A percentile compares a stretch with the other conserved stretches of the same genome.
These are phyloP conservation scores for Malassezia restricta DNA, from an alignment of 1,284 basidiomycete genomes.

Conservation along the genomic window DNA sequence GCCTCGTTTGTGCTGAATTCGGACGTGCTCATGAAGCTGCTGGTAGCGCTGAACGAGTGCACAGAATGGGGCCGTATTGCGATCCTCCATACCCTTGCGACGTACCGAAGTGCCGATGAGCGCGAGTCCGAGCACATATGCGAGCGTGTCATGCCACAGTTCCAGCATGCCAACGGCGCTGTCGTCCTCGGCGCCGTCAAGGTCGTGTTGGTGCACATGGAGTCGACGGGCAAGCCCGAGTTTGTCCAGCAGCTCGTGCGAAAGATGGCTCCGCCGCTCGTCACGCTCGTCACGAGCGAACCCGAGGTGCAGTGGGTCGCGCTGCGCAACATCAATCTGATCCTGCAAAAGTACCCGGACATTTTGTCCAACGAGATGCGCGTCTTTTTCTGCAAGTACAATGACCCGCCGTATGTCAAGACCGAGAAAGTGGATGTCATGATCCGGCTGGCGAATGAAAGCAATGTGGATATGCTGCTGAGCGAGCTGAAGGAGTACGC, in stretches of 20 bases:
- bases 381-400: conserved; percentile 99
- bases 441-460: conserved; percentile 80
- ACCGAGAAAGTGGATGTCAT: conserved; percentile 97
- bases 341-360: conserved; percentile 81
- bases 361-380: conserved; percentile 88
- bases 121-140: conserved; percentile 97
- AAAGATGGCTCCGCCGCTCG: conserved; percentile 94
- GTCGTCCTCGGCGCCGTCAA: conserved; percentile 91
- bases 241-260: conserved; percentile 73
- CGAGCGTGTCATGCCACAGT: conserved; percentile 92
- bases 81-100: conserved; percentile 70
- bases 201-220: conserved; percentile 68
- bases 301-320: conserved; percentile 86
- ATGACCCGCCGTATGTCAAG: conserved; percentile 95
- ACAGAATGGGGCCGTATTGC: conserved; percentile 97
- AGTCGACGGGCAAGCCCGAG: conserved; percentile 57
- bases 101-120: conserved; percentile 64
- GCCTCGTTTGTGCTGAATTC: conserved; percentile 71
- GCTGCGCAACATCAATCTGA: conserved; percentile 85
- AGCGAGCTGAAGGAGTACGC: conserved; percentile 97
- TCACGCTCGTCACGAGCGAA: conserved; percentile 54
- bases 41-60: conserved; percentile 93
- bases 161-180: conserved; percentile 89
- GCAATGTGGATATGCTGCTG: conserved; percentile 83
- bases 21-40: conserved; percentile 69